These are phyloP conservation scores for Basipetospora chlamydospora DNA, from an alignment of 2,329 filamentous ascomycete genomes.

Conservation along the genomic window DNA sequence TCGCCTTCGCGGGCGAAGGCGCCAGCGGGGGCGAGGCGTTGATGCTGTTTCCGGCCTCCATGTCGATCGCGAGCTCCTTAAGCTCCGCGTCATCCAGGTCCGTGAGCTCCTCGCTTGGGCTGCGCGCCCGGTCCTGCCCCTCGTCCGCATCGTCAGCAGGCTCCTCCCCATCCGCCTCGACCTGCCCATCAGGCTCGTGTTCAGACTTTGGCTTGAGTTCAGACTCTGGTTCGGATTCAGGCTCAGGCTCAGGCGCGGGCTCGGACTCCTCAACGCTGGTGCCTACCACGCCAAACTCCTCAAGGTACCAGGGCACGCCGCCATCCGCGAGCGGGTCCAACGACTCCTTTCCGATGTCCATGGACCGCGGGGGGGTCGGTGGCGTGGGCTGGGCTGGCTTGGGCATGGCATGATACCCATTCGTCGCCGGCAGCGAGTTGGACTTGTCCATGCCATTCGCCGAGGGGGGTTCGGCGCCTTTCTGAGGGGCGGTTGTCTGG, in stretches of 20 bases:
- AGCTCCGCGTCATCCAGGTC: constrained; percentile 88
- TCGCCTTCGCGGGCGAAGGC: neutral
- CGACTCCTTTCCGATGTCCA: constrained; percentile 33
- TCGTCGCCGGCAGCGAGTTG: constrained; percentile 33
- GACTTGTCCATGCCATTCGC: neutral
- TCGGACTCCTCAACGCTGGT: constrained; percentile 65
- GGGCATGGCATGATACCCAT: constrained; percentile 25
- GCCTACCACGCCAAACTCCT: constrained; percentile 63
- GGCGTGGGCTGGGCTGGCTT: constrained; percentile 26
- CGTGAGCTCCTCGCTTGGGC: constrained; percentile 73
- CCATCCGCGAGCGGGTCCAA: constrained; percentile 49
- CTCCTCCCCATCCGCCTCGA: neutral
- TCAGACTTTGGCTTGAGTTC: neutral
- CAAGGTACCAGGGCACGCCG: constrained; percentile 78
- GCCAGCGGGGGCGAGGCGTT: no score
- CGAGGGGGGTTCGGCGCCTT: neutral
- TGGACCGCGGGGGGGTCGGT: constrained; percentile 54
- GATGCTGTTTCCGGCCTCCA: constrained; percentile 20
- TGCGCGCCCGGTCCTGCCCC: constrained; percentile 38
- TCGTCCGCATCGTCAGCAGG: neutral
- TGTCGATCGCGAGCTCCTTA: constrained; percentile 47
- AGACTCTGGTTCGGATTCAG: no score
- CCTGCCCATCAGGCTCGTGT: neutral
- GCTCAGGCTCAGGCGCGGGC: no score
- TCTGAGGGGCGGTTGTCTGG: neutral